phyloP scores from a whole-genome alignment of 2,329 filamentous ascomycete genomes.

The Neofusicoccum parvum region DNA sequence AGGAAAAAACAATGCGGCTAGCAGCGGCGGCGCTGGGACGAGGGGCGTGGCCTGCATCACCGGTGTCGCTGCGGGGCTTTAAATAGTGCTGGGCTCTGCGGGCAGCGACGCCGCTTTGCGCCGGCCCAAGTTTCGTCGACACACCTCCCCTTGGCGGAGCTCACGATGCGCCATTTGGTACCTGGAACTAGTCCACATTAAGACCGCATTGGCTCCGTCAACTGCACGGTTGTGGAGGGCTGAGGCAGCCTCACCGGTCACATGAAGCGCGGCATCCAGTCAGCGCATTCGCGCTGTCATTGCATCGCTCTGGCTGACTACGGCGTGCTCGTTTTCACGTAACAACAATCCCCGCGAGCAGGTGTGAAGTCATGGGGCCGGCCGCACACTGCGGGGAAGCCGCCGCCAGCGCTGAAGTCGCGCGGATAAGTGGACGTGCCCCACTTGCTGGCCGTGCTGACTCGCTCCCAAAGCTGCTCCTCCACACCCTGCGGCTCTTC shows the following conservation, averaged over 20 bases:
- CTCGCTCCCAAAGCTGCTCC: not conserved
- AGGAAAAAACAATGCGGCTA: not conserved
- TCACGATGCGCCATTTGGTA: constrained; percentile 20
- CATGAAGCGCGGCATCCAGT: constrained; percentile 15
- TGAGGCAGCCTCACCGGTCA: constrained; percentile 8
- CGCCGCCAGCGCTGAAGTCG: not conserved
- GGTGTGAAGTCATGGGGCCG: constrained; percentile 17
- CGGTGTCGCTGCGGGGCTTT: constrained; percentile 3
- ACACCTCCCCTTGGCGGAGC: constrained; percentile 1
- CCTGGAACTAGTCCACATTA: constrained; percentile 16
- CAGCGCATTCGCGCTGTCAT: constrained; percentile 15
- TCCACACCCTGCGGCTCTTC: constrained; percentile 5
- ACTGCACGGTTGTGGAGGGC: constrained; percentile 2
- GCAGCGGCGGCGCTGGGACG: not conserved
- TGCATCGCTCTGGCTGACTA: constrained; percentile 13
- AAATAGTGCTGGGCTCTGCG: not conserved
- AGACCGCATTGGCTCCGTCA: constrained; percentile 12
- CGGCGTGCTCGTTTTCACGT: constrained; percentile 18
- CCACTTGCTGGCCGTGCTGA: constrained; percentile 1
- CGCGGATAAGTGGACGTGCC: constrained; percentile 14
- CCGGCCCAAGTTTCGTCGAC: constrained; percentile 1
- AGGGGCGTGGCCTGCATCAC: not conserved
- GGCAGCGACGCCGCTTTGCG: not conserved
- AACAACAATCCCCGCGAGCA: constrained; percentile 7
- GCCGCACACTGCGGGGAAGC: constrained; percentile 16